A percentile compares a stretch with the other conserved stretches of the same genome.
Evolutionary conservation across 805 yeast genomes (phyloP).

Genomic region (Vanderwaltozyma polyspora): DNA sequence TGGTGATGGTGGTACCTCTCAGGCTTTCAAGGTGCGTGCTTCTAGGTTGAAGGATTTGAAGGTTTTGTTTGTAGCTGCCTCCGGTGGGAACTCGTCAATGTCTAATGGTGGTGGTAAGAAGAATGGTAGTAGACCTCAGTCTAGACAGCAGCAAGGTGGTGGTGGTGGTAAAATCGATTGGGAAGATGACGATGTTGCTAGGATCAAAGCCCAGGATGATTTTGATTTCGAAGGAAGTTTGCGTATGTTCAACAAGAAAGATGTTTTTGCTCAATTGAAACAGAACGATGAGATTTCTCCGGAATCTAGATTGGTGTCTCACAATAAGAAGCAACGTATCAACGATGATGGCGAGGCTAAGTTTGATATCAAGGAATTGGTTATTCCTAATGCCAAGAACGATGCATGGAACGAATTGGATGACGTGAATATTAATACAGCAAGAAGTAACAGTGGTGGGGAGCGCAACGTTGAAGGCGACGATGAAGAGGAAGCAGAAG

Average conservation of each 20-base stretch:
- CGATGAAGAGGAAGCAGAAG: no score
- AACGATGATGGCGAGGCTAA: constrained; percentile 25
- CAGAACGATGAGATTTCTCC: constrained; percentile 51
- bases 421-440: no score
- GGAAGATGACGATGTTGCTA: constrained; percentile 38
- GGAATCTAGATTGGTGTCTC: constrained; percentile 58
- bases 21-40: constrained; percentile 26
- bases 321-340: constrained; percentile 38
- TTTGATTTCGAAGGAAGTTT: constrained; percentile 81
- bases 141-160: neutral
- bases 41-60: constrained; percentile 27
- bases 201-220: constrained; percentile 43
- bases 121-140: neutral
- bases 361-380: constrained; percentile 64
- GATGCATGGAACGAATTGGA: constrained; percentile 45
- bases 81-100: constrained; percentile 1
- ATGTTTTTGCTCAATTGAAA: constrained; percentile 69
- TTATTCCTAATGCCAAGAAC: constrained; percentile 35
- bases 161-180: constrained; percentile 31
- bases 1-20: constrained; percentile 23
- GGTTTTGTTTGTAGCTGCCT: constrained; percentile 20
- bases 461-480: constrained; percentile 9
- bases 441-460: constrained; percentile 6
- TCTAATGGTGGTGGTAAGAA: constrained; percentile 1
- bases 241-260: constrained; percentile 67